Evolutionary conservation across 305 asterid genomes (phyloP), one percentile per base, ranked within the genome.

Genomic region (Rubia balearica): DNA sequence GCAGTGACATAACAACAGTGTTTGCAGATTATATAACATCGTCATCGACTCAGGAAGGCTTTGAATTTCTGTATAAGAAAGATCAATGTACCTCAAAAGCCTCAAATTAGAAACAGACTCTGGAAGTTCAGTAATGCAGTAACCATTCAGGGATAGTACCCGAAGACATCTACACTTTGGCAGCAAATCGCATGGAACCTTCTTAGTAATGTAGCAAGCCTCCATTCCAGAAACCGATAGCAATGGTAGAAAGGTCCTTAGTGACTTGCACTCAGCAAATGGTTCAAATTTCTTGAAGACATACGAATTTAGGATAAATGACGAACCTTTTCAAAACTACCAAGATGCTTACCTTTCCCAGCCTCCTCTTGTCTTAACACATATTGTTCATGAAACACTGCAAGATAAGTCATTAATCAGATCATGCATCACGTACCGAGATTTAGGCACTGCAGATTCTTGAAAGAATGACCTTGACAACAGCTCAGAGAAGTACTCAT

Each of bases 391-490:
- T 24, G 86, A 83, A 30, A 83, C 85, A 75, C 82, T 69, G 17
- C 65, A 73, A 21, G 88, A 86, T 62, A 85, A 70, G 64, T 83
- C 85, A 74, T 76, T 78, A n/a, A 85, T 75, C 40, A 85, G 78
- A 51, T 80, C 88, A 43, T 83, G 86, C 82, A 85, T 85, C 49
- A 78, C 77, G 48, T 75, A 78, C 21, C 70, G 69, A 70, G 76
- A 73, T 24, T 61, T 69, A 51, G 73, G 78, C 38, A 71, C 74
- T 5, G 65, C 33, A 4, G 83, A 72, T 68, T 81, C 78, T 66
- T 83, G 85, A 73, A 86, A 80, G 74, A 86, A 78, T 12, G 85
- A 86, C 68, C 84, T 79, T 2, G 85, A 82, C 33, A 71, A 41
- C 70, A 86, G 73, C 78, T 86, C 85, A 1, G 68, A 61, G 67